A percentile compares a stretch with the other conserved stretches of the same genome.
Evolutionary conservation across 345 rosid species (phyloP).

Genomic region (Orychophragmus violaceus): DNA sequence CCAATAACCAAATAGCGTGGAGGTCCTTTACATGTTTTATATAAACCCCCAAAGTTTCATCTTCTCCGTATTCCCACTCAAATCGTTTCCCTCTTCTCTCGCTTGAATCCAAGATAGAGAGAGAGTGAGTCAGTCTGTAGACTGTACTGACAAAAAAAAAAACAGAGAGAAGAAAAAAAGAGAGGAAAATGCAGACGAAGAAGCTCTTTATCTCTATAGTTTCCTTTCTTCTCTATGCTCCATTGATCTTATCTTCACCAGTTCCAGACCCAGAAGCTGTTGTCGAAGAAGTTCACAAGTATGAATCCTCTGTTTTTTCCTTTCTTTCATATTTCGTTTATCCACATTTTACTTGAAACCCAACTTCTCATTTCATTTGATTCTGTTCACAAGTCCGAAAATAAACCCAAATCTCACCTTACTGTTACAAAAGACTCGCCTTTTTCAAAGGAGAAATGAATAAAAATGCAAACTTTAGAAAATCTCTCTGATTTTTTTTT

Average conservation of each 20-base stretch:
- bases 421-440: background rate
- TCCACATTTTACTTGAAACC: background rate
- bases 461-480: background rate
- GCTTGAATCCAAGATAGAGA: slow-evolving; percentile 2
- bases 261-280: slow-evolving; percentile 59
- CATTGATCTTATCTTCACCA: slow-evolving; percentile 42
- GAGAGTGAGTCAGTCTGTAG: background rate
- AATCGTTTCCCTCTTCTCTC: slow-evolving; percentile 13
- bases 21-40: slow-evolving; percentile 15
- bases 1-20: background rate
- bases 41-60: slow-evolving; percentile 17
- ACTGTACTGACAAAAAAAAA: too few relatives aligned
- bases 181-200: slow-evolving; percentile 18
- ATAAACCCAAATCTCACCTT: background rate
- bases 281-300: slow-evolving; percentile 65
- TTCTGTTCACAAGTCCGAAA: background rate
- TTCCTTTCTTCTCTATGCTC: slow-evolving; percentile 24
- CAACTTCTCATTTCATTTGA: background rate
- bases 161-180: too few relatives aligned
- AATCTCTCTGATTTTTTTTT: background rate
- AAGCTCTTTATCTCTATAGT: slow-evolving; percentile 29
- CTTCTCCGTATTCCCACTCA: slow-evolving; percentile 17
- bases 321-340: background rate
- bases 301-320: slow-evolving; percentile 2
- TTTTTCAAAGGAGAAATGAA: background rate